Base-by-base conservation (phyloP, 306 rosid species). In the Lithocarpus polystachyus region DNA sequence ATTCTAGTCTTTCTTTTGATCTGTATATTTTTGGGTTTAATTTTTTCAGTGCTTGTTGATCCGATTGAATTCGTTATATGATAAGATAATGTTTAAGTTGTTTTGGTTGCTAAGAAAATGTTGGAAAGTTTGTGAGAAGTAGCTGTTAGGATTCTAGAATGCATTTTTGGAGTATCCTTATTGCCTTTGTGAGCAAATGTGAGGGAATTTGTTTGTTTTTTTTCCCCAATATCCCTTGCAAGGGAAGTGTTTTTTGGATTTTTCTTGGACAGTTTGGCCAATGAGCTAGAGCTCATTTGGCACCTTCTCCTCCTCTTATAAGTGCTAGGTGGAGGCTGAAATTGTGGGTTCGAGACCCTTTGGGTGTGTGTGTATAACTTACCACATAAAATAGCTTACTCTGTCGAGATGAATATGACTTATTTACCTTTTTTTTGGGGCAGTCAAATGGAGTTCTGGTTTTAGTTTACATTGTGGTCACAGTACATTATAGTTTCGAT, bases 61-160 rank as follows among this genome's bases (percentile, higher is more conserved):
- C 56, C 1, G 56, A 71, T 20, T 29, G 52, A 70, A 74, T 82
- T 81, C 72, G 31, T 52, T n/a, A 23, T 14, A 35, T 68, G 74
- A 78, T 75, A 76, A 23, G 18, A 56, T 45, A 68, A 75, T 24
- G 53, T 72, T 35, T 53, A 79, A 75, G 37, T 67, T 82, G 68
- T 82, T 82, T 77, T 31, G 76, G 74, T 71, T 68, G 74, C 28
- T 55, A 51, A 65, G 23, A n/a, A 45, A 71, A 33, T 56, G 48
- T 20, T 35, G 4, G 31, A 31, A 62, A 55, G 73, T 37, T 17
- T 68, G 73, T 72, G 74, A 64, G 28, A 43, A 72, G 48, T 31
- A 29, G 68, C 64, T 55, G n/a, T 35, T 26, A 52, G 67, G 40
- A 67, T 78, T 76, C 19, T 76, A 56, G 75, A 61, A 1, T 61